Base-by-base conservation (phyloP, 306 rosid genomes). In the Cicer judaicum region DNA sequence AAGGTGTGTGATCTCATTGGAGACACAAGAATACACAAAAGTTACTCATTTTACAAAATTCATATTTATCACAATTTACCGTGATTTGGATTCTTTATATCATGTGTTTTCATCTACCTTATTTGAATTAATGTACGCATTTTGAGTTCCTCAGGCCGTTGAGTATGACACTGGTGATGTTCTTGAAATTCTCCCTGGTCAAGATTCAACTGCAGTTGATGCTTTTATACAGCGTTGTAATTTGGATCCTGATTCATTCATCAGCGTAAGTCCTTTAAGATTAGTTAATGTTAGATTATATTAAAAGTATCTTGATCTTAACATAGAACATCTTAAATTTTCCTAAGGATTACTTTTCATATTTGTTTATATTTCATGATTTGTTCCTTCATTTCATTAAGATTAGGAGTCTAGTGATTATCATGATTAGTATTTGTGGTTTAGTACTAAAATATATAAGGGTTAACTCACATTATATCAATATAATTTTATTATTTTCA, bases 151-250 rank as follows among this genome's bases (percentile, higher is more conserved):
- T 71, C 83, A 89, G 96, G 88, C 68, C 61, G 48, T 87, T 73
- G 72, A 86, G 66, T 93, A 93, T 72, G 88, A 88, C 69, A 84
- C 68, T 53, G 98, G 98, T 78, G 97, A 88, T 66, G 75, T 81
- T 70, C 86, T 93, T 54, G 98, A 93, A 76, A 79, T 91, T 81
- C 97, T 93, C 52, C 97, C 98, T 16, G 72, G 84, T 80, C 98
- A 93, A 86, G 84, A 78, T 74, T 83, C 82, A 16, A 84, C 90
- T 67, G 89, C 86, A 60, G 87, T 91, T 50, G 92, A 91, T 77
- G 84, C 90, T 61, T 93, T 89, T 82, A 78, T 93, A 38, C 78
- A 36, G 56, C 87, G 87, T 41, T 93, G 96, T 83, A 81, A 84
- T 84, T 85, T 91, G 84, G 91, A 93, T 77, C 97, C 97, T 7